Evolutionary conservation across 495 filamentous ascomycete species (phyloP), one percentile per base, ranked within the genome.

Genomic region (Bacidia gigantensis): DNA sequence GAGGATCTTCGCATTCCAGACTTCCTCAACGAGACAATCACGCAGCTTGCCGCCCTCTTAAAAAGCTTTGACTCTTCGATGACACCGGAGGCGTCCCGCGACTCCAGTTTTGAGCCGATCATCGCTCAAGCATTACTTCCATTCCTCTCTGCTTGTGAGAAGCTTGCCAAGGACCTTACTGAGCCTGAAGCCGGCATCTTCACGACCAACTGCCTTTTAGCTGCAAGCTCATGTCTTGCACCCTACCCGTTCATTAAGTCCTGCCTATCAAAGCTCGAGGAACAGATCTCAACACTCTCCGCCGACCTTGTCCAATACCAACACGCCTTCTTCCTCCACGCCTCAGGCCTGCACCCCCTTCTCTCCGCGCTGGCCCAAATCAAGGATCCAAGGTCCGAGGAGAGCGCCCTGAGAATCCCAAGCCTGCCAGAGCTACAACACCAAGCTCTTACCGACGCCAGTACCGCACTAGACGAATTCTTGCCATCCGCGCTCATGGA

Each of bases 401-500:
- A 73, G 40, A 38, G 66, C 53, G 25, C 65, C 40, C 46, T 72
- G 11, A 60, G 73, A 41, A 62, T 80, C 3, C 68, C 72, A 17
- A 66, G 57, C 11, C 70, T 84, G 11, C 66, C 73, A 0, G 66
- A 76, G 18, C 81, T 89, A 62, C 79, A 85, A 51, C 76, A 81
- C 0, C 69, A 76, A 11, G 65, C 76, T 2, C 73, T 96, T 21
- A 67, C 74, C 11, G 63, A 69, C 32, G 80, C 82, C 5, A 83
- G 82, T 60, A 86, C 93, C 59, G 75, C 77, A 23, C 77, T 98
- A 2, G 93, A 98, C 64, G 81, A 86, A 56, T 97, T 95, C 67
- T 73, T 98, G 20, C 89, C 89, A 0, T 90, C 86, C 9, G 92
- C 90, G 9, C 67, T 95, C 17, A 92, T 95, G 77, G 92, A 98